Evolutionary conservation across 2,329 filamentous ascomycete genomes (phyloP).

Genomic region (Colletotrichum tropicale): DNA sequence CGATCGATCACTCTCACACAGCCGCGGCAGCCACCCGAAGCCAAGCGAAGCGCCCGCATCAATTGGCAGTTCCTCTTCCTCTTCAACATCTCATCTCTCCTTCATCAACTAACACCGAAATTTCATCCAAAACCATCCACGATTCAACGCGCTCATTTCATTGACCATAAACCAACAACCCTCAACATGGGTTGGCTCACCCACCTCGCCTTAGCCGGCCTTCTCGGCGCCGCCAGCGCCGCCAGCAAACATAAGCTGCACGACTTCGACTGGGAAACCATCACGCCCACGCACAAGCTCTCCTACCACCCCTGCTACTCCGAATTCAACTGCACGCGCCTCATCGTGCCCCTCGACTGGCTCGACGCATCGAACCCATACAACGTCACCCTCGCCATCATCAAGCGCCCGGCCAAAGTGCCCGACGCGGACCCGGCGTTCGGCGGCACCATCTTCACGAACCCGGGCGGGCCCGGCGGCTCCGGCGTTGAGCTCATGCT

Average conservation of each 20-base stretch:
- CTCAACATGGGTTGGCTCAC: not conserved
- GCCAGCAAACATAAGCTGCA: not conserved
- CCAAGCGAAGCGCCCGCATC: not conserved
- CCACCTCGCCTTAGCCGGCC: not conserved
- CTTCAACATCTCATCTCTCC: not conserved
- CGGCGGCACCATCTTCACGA: slow-evolving; percentile 46
- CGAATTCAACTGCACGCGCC: slow-evolving; percentile 42
- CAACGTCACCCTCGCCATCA: slow-evolving; percentile 43
- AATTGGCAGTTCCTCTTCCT: no score
- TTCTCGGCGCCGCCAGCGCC: not conserved
- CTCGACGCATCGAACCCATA: slow-evolving; percentile 24
- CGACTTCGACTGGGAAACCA: slow-evolving; percentile 38
- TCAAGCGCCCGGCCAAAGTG: slow-evolving; percentile 44
- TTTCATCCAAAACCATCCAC: not conserved
- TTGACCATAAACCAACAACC: no score
- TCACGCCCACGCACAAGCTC: slow-evolving; percentile 38
- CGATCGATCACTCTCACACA: not conserved
- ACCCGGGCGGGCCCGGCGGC: slow-evolving; percentile 50
- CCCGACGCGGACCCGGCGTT: slow-evolving; percentile 39
- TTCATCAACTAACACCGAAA: not conserved
- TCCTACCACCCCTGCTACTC: slow-evolving; percentile 45
- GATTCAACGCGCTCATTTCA: not conserved
- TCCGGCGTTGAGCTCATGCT: slow-evolving; percentile 39
- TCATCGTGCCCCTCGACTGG: slow-evolving; percentile 50
- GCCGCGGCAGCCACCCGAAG: not conserved